A percentile compares a stretch with the other conserved stretches of the same genome.
These are phyloP conservation scores for Crepidotus variabilis DNA, from an alignment of 768 basidiomycete species.

Conservation along the genomic window DNA sequence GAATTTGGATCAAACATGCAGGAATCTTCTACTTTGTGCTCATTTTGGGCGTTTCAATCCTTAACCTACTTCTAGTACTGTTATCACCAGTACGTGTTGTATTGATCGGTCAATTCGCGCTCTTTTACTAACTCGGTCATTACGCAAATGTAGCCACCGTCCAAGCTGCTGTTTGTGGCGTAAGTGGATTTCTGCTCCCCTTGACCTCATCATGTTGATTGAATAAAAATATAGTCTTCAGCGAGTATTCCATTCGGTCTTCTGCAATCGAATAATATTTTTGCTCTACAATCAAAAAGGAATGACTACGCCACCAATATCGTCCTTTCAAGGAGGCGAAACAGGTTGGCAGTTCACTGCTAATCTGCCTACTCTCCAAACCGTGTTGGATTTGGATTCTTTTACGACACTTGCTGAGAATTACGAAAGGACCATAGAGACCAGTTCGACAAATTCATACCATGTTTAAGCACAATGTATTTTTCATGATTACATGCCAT, in stretches of 20 bases:
- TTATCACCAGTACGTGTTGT: too few species aligned
- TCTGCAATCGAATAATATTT: neutral
- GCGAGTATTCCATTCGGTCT: neutral
- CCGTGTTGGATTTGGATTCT: neutral
- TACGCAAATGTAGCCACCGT: neutral
- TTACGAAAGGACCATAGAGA: neutral
- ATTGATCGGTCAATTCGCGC: too few species aligned
- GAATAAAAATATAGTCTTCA: neutral
- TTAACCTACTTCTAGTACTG: neutral
- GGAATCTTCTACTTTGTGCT: neutral
- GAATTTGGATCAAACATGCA: neutral
- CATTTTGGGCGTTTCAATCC: neutral
- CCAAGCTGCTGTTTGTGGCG: neutral
- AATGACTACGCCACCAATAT: neutral
- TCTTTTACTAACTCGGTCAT: too few species aligned
- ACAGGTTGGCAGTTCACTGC: neutral
- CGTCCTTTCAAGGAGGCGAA: neutral
- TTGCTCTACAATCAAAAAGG: neutral
- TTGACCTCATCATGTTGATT: neutral
- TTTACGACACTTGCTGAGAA: neutral
- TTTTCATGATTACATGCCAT: too few species aligned
- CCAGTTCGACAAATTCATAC: too few species aligned
- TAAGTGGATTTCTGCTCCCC: neutral
- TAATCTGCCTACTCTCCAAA: neutral
- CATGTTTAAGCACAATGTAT: too few species aligned